Conservation (phyloP, 306 rosid species). For the Coriaria nepalensis region DNA sequence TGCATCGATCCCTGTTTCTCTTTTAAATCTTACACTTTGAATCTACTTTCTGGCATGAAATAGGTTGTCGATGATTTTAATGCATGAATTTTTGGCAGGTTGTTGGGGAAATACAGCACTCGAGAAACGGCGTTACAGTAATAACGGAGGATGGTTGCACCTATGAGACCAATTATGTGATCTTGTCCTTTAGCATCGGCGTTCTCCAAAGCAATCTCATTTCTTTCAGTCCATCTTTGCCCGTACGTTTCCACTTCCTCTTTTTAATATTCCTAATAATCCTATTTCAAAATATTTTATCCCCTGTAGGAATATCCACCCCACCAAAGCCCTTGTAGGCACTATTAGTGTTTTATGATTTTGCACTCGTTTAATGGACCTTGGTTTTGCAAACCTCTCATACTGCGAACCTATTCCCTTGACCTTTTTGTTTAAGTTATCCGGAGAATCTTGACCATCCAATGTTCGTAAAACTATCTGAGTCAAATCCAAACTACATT, state of each 20-base stretch:
- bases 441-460: constrained; percentile 21
- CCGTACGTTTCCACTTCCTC: constrained; percentile 40
- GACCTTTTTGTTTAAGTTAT: constrained; percentile 4
- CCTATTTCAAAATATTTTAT: background rate
- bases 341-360: constrained; percentile 7
- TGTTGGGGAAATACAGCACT: constrained; percentile 73
- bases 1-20: no score
- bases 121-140: constrained; percentile 72
- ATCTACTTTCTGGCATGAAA: no score
- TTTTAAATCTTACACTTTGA: no score
- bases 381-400: constrained; percentile 5
- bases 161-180: constrained; percentile 63
- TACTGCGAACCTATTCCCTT: background rate
- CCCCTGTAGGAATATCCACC: background rate
- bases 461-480: constrained; percentile 2
- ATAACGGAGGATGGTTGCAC: constrained; percentile 79
- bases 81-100: constrained; percentile 55
- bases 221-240: constrained; percentile 72
- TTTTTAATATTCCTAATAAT: background rate
- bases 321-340: constrained; percentile 11
- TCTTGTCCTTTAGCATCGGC: constrained; percentile 87
- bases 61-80: constrained; percentile 5
- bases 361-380: constrained; percentile 15
- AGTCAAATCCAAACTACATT: constrained; percentile 1
- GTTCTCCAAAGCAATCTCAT: constrained; percentile 90